Percentiles rank a stretch among this genome's conserved stretches.
Evolutionary conservation across 2,329 filamentous ascomycete genomes (phyloP).

Genomic region (Davidsoniella virescens): DNA sequence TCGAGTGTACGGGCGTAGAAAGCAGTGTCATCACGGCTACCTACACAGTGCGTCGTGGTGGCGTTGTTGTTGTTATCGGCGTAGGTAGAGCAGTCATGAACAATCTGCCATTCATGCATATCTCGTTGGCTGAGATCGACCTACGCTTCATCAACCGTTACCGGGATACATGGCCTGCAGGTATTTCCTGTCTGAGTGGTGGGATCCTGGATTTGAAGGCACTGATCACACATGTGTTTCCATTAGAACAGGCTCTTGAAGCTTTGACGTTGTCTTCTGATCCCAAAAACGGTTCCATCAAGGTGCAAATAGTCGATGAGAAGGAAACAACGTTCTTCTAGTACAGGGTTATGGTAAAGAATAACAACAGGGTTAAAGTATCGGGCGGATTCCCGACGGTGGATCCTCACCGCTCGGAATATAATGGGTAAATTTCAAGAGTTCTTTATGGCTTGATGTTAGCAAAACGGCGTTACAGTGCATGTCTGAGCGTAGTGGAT

Average conservation of each 20-base stretch:
- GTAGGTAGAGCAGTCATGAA: constrained; percentile 47
- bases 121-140: constrained; percentile 49
- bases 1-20: constrained; percentile 53
- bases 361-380: too few species aligned
- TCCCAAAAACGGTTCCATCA: constrained; percentile 21
- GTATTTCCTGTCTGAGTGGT: constrained; percentile 42
- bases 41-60: constrained; percentile 40
- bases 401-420: too few species aligned
- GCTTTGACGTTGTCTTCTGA: constrained; percentile 26
- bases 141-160: constrained; percentile 57
- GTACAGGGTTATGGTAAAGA: neutral
- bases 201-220: constrained; percentile 42
- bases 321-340: neutral
- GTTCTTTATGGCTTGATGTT: too few species aligned
- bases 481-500: too few species aligned
- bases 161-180: constrained; percentile 51
- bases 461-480: too few species aligned
- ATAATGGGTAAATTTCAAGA: too few species aligned
- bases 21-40: constrained; percentile 43
- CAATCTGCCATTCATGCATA: constrained; percentile 50
- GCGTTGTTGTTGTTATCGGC: constrained; percentile 46
- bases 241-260: constrained; percentile 43
- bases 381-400: too few species aligned
- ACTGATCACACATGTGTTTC: constrained; percentile 47
- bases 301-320: constrained; percentile 22